These are phyloP conservation scores for Myxozyma lipomycoides DNA, from an alignment of 805 yeast species.

Conservation along the genomic window DNA sequence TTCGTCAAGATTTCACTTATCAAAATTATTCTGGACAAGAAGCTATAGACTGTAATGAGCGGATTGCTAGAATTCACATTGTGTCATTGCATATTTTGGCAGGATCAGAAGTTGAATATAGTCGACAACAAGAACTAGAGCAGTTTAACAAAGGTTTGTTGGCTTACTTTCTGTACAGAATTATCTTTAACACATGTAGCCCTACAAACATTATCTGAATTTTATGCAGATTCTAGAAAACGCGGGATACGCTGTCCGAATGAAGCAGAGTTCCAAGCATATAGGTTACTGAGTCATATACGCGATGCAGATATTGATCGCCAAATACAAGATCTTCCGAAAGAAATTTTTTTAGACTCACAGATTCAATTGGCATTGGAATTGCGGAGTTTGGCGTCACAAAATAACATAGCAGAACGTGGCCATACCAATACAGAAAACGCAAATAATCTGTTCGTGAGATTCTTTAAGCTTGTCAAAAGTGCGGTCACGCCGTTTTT, in stretches of 20 bases:
- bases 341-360: constrained; percentile 48
- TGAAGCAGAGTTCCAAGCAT: constrained; percentile 92
- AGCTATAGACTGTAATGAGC: constrained; percentile 87
- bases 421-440: constrained; percentile 54
- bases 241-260: constrained; percentile 67
- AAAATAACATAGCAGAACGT: constrained; percentile 48
- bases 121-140: constrained; percentile 92
- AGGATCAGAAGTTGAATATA: constrained; percentile 62
- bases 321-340: constrained; percentile 65
- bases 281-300: constrained; percentile 71
- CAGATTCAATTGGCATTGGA: constrained; percentile 67
- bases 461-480: constrained; percentile 58
- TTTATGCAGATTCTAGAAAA: constrained; percentile 73
- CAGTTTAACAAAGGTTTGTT: constrained; percentile 65
- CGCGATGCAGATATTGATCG: constrained; percentile 83
- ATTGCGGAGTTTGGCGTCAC: constrained; percentile 62
- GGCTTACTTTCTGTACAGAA: background rate
- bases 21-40: constrained; percentile 93
- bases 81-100: constrained; percentile 83
- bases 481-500: constrained; percentile 57
- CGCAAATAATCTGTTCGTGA: constrained; percentile 54
- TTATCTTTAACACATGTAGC: constrained; percentile 39
- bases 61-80: constrained; percentile 84
- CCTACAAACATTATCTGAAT: constrained; percentile 79
- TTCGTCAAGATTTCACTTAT: constrained; percentile 93